These are phyloP conservation scores for Apiotrichum porosum DNA, from an alignment of 1,284 basidiomycete genomes.

Conservation along the genomic window DNA sequence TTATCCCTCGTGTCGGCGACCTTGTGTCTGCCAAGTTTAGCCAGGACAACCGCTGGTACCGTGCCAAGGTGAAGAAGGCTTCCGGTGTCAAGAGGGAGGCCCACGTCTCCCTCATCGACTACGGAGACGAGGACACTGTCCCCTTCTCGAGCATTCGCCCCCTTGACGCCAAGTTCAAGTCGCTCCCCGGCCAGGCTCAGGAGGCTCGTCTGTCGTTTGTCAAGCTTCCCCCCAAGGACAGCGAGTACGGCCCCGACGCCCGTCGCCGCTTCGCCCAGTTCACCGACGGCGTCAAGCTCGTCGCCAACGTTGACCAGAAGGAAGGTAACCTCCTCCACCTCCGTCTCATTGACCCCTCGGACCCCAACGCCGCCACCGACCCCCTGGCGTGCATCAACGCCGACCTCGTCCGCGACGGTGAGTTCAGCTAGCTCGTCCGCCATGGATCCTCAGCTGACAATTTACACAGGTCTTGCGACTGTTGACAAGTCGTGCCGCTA, in stretches of 20 bases:
- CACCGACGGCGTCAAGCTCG: slow-evolving; percentile 79
- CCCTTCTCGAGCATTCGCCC: slow-evolving; percentile 66
- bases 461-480: slow-evolving; percentile 59
- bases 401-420: slow-evolving; percentile 59
- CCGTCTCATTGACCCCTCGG: slow-evolving; percentile 76
- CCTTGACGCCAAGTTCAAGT: slow-evolving; percentile 77
- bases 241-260: slow-evolving; percentile 80
- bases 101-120: slow-evolving; percentile 49
- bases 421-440: too few species aligned
- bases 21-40: slow-evolving; percentile 68
- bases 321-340: slow-evolving; percentile 75
- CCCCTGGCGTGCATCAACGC: slow-evolving; percentile 75
- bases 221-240: slow-evolving; percentile 68
- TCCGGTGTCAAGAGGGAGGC: slow-evolving; percentile 70
- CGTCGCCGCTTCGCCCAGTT: slow-evolving; percentile 75
- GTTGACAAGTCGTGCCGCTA: slow-evolving; percentile 77
- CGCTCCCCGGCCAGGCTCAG: slow-evolving; percentile 63
- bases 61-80: slow-evolving; percentile 75
- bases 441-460: too few species aligned
- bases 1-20: slow-evolving; percentile 75
- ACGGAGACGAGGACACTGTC: slow-evolving; percentile 79
- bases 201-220: slow-evolving; percentile 58
- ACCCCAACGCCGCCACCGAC: slow-evolving; percentile 63
- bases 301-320: slow-evolving; percentile 81
- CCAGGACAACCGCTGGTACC: slow-evolving; percentile 84